These are phyloP conservation scores for Pythium phragmiticola DNA, from an alignment of 352 stramenopile species.

Conservation along the genomic window DNA sequence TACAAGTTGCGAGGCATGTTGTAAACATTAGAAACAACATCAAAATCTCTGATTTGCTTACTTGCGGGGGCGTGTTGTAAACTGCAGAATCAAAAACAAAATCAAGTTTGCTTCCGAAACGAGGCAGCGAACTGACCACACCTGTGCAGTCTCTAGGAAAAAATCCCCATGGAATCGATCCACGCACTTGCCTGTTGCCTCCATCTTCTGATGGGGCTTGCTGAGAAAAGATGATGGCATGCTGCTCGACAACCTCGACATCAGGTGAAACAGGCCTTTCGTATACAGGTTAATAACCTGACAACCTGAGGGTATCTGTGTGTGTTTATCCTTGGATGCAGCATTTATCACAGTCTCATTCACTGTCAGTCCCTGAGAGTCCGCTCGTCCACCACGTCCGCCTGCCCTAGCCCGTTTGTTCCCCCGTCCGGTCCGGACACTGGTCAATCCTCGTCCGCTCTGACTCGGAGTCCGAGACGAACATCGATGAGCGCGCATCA, in stretches of 20 bases:
- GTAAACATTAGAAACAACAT: background rate
- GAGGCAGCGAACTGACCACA: no score
- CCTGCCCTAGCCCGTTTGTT: constrained; percentile 10
- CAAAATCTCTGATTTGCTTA: background rate
- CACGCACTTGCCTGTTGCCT: no score
- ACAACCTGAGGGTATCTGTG: no score
- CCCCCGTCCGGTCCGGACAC: background rate
- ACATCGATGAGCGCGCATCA: constrained; percentile 19
- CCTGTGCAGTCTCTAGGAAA: no score
- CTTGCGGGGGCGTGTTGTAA: no score
- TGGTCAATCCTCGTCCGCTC: background rate
- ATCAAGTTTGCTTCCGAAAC: no score
- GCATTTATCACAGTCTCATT: constrained; percentile 1
- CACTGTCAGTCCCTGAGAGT: background rate
- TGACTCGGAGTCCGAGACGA: background rate
- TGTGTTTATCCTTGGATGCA: constrained; percentile 4
- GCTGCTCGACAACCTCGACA: background rate
- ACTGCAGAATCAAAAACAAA: no score
- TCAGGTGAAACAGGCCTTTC: background rate
- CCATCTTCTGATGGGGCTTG: background rate
- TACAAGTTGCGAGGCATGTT: background rate
- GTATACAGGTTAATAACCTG: background rate
- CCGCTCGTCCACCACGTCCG: constrained; percentile 4
- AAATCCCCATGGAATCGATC: no score
- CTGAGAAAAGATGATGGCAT: no score